Percentiles rank a stretch among this genome's conserved stretches.
Conservation (phyloP, 768 basidiomycete genomes). For the Floccularia luteovirens region DNA sequence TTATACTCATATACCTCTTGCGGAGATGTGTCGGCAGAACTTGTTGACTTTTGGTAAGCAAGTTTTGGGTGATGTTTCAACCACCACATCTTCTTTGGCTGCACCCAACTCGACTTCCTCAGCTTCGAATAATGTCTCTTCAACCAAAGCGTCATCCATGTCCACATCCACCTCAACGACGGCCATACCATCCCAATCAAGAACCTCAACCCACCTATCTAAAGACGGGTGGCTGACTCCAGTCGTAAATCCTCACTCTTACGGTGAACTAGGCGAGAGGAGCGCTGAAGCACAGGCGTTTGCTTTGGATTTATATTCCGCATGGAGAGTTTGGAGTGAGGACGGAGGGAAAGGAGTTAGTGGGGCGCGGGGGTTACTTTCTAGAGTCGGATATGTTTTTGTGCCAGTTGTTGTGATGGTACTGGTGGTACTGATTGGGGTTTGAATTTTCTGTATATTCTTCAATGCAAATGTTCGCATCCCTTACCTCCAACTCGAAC, state of each 20-base stretch:
- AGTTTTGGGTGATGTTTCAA: too few species aligned
- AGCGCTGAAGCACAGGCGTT: conserved; percentile 82
- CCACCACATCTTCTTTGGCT: too few species aligned
- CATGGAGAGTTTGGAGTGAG: conserved; percentile 67
- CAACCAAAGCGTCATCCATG: conserved; percentile 32
- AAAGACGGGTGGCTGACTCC: conserved; percentile 62
- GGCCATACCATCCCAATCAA: conserved; percentile 9
- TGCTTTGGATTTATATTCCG: conserved; percentile 65
- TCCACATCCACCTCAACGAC: conserved; percentile 10
- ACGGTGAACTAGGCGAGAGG: conserved; percentile 32
- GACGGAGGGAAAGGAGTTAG: conserved; percentile 48
- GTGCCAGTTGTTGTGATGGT: too few species aligned
- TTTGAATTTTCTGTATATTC: conserved; percentile 42
- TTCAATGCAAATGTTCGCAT: conserved; percentile 26
- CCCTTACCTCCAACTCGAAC: conserved; percentile 4
- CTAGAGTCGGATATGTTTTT: too few species aligned
- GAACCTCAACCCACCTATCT: conserved; percentile 37
- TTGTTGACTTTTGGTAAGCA: conserved; percentile 23
- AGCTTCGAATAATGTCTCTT: conserved; percentile 51
- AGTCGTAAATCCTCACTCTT: conserved; percentile 66
- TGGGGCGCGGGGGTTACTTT: too few species aligned
- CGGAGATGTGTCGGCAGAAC: conserved; percentile 46
- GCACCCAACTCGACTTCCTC: too few species aligned
- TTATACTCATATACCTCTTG: conserved; percentile 42
- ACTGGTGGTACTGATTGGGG: too few species aligned